Base-by-base conservation (phyloP, 306 rosid species). In the Casuarina equisetifolia region DNA sequence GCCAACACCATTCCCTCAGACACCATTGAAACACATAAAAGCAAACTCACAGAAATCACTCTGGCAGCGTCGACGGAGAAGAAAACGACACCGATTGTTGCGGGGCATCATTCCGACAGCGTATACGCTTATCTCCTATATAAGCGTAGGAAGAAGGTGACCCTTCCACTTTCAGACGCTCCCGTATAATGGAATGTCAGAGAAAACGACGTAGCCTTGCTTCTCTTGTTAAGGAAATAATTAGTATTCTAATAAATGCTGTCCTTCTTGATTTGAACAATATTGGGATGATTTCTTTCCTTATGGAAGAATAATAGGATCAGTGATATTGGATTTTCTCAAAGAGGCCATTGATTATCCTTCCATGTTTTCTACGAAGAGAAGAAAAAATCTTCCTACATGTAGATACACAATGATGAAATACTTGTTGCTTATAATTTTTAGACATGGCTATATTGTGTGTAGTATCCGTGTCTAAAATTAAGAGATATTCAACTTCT, bases 41-140 rank as follows among this genome's bases (percentile, higher is more conserved):
- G 46, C 7, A 35, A 1, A 67, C 51, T 49, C 62, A 51, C 79
- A 46, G 66, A 69, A 64, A 75, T 58, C 61, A 32, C 76, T 25
- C 43, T 51, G 46, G 63, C 19, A 36, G 38, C 46, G 69, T 63
- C 39, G 45, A 38, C 20, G 39, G 38, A 15, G 38, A 15, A 15
- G 9, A 13, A 40, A 63, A 63, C 20, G 9, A 63, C 38, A 17
- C 36, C 36, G 17, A 40, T n/a, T 39, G 36, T 63, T 63, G 64
- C 13, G 39, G 64, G 64, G 69, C 1, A 13, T 17, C 69, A 12
- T 9, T 38, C 6, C 45, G 69, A 63, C 3, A 63, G 39, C 69
- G 45, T 38, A 48, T 7, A 36, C 8, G 13, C 36, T 5, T 6
- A 54, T 10, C 25, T 73, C 32, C 6, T 7, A 10, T 54, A 19